Base-by-base conservation (phyloP, 768 basidiomycete genomes). In the Boletus bicolor region DNA sequence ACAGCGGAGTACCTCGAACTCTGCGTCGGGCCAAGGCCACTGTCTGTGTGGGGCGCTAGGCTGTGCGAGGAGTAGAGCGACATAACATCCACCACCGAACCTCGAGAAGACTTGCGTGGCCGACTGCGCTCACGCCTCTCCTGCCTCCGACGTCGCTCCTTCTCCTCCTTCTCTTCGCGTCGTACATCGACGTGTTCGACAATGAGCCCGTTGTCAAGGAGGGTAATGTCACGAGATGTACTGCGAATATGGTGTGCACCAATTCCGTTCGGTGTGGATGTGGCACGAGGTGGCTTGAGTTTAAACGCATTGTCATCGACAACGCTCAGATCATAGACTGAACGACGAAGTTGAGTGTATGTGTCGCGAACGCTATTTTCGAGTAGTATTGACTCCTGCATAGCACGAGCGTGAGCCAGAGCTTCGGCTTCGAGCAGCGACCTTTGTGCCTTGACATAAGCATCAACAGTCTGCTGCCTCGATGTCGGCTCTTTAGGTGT, bases 401-500 rank as follows among this genome's bases (percentile, higher is more conserved):
- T 80, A 9, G 90, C 87, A 49, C 84, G 84, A 19, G 86, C 82
- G 68, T 84, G 89, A 4, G 93, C 91, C 48, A 85, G 72, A 3
- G 86, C 83, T 62, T 96, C 93, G 6, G 90, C 90, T 65, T 91
- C 87, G 37, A 97, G 81, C 39, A 96, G 75, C 11, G 82, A 79
- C 55, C 85, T 80, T 64, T 98, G 96, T 2, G 88, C 77, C 63
- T 84, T 86, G 70, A 98, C 84, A 70, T 95, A 99, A 3, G 75
- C 76, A 54, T 86, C 82, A 7, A 99, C 75, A 4, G 91, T 91
- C 63, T 89, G 86, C 64, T 90, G 88, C 37, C 89, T 85, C 36
- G 93, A 86, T 5, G 87, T 79, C 12, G 94, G 91, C 61, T 97
- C 93, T 48, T 89, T 86, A 12, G 92, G 93, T 68, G 93, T 98